Percentiles rank a stretch among this genome's conserved stretches.
Evolutionary conservation across 768 basidiomycete genomes (phyloP).

Genomic region (Naganishia randhawae): DNA sequence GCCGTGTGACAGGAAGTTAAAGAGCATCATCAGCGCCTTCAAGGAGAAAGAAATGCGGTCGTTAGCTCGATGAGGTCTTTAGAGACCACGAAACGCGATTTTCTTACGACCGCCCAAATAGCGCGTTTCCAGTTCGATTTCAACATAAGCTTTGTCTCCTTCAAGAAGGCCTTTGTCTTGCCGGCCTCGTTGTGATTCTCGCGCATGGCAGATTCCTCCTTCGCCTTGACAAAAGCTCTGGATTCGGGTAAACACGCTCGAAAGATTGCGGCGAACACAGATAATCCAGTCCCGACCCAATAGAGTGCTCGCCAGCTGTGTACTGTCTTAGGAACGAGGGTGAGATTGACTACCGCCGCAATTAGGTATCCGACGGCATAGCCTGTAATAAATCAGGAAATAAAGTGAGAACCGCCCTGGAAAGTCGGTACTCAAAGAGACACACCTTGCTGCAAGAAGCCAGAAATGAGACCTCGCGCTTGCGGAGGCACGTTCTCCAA

Average conservation of each 20-base stretch:
- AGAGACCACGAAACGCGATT: neutral
- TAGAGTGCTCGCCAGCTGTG: conserved; percentile 73
- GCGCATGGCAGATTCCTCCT: conserved; percentile 28
- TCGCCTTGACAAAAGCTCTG: conserved; percentile 62
- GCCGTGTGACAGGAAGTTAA: conserved; percentile 68
- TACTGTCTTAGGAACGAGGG: conserved; percentile 51
- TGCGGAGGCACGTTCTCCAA: conserved; percentile 86
- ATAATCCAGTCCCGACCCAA: conserved; percentile 72
- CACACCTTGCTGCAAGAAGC: conserved; percentile 74
- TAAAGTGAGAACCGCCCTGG: neutral
- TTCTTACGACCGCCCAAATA: conserved; percentile 46
- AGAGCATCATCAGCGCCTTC: conserved; percentile 41
- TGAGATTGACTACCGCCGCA: conserved; percentile 73
- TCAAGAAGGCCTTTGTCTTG: conserved; percentile 69
- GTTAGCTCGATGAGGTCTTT: neutral
- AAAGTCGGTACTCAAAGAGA: neutral
- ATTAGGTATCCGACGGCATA: conserved; percentile 83
- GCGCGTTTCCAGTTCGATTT: conserved; percentile 50
- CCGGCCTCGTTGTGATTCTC: conserved; percentile 44
- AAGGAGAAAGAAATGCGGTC: neutral
- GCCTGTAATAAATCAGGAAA: neutral
- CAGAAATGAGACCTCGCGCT: conserved; percentile 76
- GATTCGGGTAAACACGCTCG: conserved; percentile 73
- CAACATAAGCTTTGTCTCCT: conserved; percentile 72
- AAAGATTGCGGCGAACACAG: conserved; percentile 64